Percentiles rank a stretch among this genome's conserved stretches.
Evolutionary conservation across 2,329 filamentous ascomycete species (phyloP).

Genomic region (Beauveria brongniartii): DNA sequence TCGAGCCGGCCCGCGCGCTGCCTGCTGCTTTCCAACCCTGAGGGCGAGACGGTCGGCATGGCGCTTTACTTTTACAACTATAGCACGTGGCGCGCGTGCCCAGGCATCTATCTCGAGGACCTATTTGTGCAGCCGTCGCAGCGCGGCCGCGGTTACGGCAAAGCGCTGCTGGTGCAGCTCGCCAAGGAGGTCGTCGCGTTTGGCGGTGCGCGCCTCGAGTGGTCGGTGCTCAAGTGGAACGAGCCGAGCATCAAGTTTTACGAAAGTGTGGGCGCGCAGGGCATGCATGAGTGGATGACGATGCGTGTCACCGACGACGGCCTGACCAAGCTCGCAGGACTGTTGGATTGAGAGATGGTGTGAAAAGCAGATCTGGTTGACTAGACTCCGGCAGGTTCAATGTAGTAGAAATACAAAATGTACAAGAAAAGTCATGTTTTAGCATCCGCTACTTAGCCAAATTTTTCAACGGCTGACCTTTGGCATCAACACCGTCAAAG

Average conservation of each 20-base stretch:
- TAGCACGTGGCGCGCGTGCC: constrained; percentile 79
- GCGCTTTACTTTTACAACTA: constrained; percentile 95
- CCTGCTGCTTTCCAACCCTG: constrained; percentile 52
- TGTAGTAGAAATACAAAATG: background rate
- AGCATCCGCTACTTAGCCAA: background rate
- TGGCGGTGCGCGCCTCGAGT: constrained; percentile 71
- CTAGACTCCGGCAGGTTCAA: background rate
- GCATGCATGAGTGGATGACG: constrained; percentile 64
- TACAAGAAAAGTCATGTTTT: background rate
- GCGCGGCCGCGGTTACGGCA: constrained; percentile 73
- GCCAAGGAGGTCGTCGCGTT: constrained; percentile 72
- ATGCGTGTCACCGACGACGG: constrained; percentile 65
- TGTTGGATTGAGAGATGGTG: constrained; percentile 21
- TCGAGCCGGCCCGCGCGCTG: constrained; percentile 63
- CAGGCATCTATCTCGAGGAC: constrained; percentile 90
- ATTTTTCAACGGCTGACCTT: constrained; percentile 15
- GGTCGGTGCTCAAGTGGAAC: constrained; percentile 91
- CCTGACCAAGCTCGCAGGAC: constrained; percentile 49
- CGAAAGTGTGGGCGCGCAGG: constrained; percentile 56
- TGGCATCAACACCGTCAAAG: constrained; percentile 38
- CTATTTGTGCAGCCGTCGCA: constrained; percentile 69
- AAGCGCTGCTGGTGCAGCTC: constrained; percentile 62
- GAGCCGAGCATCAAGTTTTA: constrained; percentile 86
- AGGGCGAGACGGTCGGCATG: constrained; percentile 56
- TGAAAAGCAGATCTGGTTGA: background rate